A percentile compares a stretch with the other conserved stretches of the same genome.
Evolutionary conservation across 2,329 filamentous ascomycete species (phyloP).

Genomic region (Boeremia exigua): DNA sequence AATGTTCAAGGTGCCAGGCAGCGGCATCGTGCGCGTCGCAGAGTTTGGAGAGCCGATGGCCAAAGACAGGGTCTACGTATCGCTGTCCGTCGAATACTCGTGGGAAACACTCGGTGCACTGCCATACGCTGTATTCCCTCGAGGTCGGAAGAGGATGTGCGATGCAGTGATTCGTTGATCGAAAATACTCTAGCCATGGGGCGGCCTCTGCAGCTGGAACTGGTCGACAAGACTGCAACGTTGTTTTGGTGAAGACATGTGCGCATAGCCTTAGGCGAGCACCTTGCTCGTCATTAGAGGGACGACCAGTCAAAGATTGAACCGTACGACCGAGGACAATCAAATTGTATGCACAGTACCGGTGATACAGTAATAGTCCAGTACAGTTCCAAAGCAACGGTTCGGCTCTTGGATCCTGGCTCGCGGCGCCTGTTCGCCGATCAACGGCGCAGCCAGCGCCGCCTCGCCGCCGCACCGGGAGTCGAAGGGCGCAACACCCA

Average conservation of each 20-base stretch:
- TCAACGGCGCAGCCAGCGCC: conserved; percentile 34
- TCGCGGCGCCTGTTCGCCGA: conserved; percentile 20
- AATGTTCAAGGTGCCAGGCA: conserved; percentile 19
- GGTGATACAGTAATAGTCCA: conserved; percentile 7
- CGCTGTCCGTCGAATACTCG: conserved; percentile 13
- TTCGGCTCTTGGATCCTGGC: conserved; percentile 13
- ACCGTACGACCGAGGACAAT: conserved; percentile 33
- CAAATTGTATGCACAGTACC: conserved; percentile 15
- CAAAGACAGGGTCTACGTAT: conserved; percentile 12
- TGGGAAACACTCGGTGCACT: conserved; percentile 22
- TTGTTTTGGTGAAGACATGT: conserved; percentile 21
- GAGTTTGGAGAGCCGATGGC: conserved; percentile 14
- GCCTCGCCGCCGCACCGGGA: conserved; percentile 17
- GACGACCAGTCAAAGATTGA: conserved; percentile 18
- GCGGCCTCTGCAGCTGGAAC: conserved; percentile 18
- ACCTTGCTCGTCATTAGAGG: conserved; percentile 18
- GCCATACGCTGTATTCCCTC: conserved; percentile 36
- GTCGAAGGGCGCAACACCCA: conserved; percentile 16
- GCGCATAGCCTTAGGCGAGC: conserved; percentile 21
- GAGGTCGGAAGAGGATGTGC: conserved; percentile 4
- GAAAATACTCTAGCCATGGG: conserved; percentile 22
- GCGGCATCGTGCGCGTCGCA: conserved; percentile 3
- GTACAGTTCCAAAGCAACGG: conserved; percentile 11
- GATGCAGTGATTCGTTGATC: conserved; percentile 4
- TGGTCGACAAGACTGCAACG: conserved; percentile 35